phyloP scores from a whole-genome alignment of 2,329 filamentous ascomycete genomes.

The Hansfordia pulvinata region DNA sequence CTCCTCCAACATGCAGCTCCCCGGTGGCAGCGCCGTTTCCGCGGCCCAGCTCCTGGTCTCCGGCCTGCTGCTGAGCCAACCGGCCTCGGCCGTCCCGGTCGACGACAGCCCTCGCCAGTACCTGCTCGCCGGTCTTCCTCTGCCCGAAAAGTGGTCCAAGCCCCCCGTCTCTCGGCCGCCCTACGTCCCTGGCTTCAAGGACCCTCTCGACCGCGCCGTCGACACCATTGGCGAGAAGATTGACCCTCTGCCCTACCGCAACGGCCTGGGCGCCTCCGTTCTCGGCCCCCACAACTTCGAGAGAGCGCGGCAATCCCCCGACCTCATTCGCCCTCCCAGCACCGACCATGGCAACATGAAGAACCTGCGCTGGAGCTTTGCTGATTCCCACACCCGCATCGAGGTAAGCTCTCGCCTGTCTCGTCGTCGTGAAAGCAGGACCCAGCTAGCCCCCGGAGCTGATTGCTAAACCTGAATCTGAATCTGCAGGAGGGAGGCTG shows the following conservation, averaged over 20 bases:
- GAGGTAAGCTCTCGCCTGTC: too few relatives aligned
- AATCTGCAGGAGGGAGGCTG: slow-evolving; percentile 52
- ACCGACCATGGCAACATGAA: slow-evolving; percentile 58
- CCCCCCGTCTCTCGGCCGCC: slow-evolving; percentile 19
- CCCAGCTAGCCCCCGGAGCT: too few relatives aligned
- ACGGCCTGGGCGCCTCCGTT: slow-evolving; percentile 50
- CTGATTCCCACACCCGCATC: slow-evolving; percentile 49
- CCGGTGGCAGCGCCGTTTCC: slow-evolving; percentile 6
- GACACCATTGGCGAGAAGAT: slow-evolving; percentile 45
- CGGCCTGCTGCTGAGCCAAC: slow-evolving; percentile 11
- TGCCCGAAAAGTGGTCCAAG: slow-evolving; percentile 28
- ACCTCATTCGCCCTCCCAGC: slow-evolving; percentile 57
- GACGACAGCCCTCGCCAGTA: slow-evolving; percentile 41
- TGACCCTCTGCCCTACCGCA: slow-evolving; percentile 52
- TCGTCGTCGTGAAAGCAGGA: too few relatives aligned
- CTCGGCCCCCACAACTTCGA: slow-evolving; percentile 57
- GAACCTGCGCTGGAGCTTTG: slow-evolving; percentile 63
- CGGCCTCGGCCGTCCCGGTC: slow-evolving; percentile 14
- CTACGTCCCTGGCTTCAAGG: slow-evolving; percentile 44
- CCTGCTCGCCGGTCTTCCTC: slow-evolving; percentile 32
- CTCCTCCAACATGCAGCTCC: slow-evolving; percentile 11
- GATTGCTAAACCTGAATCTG: too few relatives aligned
- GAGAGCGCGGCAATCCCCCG: slow-evolving; percentile 56
- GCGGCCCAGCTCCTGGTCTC: slow-evolving; percentile 10
- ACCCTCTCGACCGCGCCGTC: slow-evolving; percentile 48